A percentile compares a stretch with the other conserved stretches of the same genome.
Conservation (phyloP, 2,329 filamentous ascomycete species). For the Paraphoma chrysanthemicola region DNA sequence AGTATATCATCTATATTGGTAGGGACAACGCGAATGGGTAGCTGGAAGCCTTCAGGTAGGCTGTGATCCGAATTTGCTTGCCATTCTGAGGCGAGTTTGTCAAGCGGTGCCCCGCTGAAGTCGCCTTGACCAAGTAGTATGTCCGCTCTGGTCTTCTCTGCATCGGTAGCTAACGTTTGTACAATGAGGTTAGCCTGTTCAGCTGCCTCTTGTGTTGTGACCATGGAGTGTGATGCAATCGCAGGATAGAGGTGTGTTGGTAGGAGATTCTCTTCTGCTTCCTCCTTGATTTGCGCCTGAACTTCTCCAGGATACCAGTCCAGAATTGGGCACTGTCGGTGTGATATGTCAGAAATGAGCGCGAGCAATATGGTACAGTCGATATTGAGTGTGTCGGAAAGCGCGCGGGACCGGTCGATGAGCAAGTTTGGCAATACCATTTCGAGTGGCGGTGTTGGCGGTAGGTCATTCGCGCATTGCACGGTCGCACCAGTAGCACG, state of each 20-base stretch:
- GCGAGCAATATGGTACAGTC: constrained; percentile 76
- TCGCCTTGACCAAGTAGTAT: constrained; percentile 62
- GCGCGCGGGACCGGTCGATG: constrained; percentile 46
- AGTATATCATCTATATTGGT: background rate
- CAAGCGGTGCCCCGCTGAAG: constrained; percentile 8
- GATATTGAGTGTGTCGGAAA: constrained; percentile 61
- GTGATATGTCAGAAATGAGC: constrained; percentile 75
- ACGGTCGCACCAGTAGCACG: constrained; percentile 56
- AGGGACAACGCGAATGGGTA: background rate
- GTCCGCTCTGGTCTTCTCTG: constrained; percentile 61
- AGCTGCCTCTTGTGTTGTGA: constrained; percentile 72
- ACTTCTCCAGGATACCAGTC: constrained; percentile 67
- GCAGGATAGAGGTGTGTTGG: constrained; percentile 68
- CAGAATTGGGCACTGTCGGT: constrained; percentile 57
- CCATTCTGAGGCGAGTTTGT: constrained; percentile 32
- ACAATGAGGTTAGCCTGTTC: constrained; percentile 63
- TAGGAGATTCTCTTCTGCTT: constrained; percentile 66
- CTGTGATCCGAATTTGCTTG: constrained; percentile 59
- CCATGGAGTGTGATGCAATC: constrained; percentile 62
- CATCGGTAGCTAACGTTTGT: constrained; percentile 47
- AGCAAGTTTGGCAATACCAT: constrained; percentile 43
- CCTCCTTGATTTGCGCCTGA: constrained; percentile 69
- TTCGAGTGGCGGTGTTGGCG: constrained; percentile 29
- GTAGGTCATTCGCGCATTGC: constrained; percentile 37
- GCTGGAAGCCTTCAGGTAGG: constrained; percentile 57